Percentiles rank a stretch among this genome's conserved stretches.
Evolutionary conservation across 768 basidiomycete species (phyloP).

Genomic region (Hebeloma cylindrosporum): DNA sequence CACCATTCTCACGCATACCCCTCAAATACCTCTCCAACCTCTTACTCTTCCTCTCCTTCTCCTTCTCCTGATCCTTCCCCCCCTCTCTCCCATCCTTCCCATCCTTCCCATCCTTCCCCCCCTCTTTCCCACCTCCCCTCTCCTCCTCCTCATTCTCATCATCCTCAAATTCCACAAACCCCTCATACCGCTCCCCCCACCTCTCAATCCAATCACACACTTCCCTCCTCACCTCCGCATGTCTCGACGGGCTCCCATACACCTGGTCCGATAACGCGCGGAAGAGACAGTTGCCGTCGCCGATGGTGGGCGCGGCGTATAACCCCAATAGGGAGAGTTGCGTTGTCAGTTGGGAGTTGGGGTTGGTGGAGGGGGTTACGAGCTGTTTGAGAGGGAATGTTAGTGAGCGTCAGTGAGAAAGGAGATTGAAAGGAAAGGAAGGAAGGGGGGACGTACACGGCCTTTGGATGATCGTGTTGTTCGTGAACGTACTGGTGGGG

Average conservation of each 20-base stretch:
- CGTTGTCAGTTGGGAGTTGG: conserved; percentile 53
- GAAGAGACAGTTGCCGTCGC: conserved; percentile 94
- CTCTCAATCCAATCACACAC: conserved; percentile 81
- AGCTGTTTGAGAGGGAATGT: conserved; percentile 45
- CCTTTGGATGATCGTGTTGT: conserved; percentile 40
- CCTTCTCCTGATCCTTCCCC: conserved; percentile 55
- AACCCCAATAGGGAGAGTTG: conserved; percentile 80
- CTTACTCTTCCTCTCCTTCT: conserved; percentile 32
- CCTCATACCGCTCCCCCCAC: conserved; percentile 73
- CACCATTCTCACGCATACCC: conserved; percentile 80
- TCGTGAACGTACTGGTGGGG: conserved; percentile 35
- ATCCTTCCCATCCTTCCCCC: conserved; percentile 59
- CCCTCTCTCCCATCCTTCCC: conserved; percentile 48
- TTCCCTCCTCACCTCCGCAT: conserved; percentile 65
- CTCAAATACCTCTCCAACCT: conserved; percentile 49
- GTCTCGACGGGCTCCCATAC: conserved; percentile 70
- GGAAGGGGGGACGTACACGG: conserved; percentile 34
- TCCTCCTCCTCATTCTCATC: conserved; percentile 67
- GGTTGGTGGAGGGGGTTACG: conserved; percentile 47
- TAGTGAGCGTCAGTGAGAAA: neutral
- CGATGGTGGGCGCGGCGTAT: conserved; percentile 84
- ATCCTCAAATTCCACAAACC: conserved; percentile 85
- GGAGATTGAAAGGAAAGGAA: neutral
- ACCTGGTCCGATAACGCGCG: conserved; percentile 88
- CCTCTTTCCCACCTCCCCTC: conserved; percentile 69